These are phyloP conservation scores for Blastomyces parvus DNA, from an alignment of 2,329 filamentous ascomycete genomes.

Conservation along the genomic window DNA sequence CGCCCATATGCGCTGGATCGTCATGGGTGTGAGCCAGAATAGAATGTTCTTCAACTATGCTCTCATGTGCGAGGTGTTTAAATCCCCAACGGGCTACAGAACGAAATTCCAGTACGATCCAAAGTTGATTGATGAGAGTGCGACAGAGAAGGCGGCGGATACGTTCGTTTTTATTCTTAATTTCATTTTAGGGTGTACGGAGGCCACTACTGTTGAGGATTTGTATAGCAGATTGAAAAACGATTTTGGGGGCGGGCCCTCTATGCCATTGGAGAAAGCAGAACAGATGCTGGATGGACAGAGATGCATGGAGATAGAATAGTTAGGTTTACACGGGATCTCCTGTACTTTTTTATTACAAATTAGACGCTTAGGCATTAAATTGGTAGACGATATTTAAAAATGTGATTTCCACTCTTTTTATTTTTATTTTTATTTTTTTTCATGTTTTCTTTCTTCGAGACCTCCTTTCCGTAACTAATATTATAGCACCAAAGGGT, in stretches of 20 bases:
- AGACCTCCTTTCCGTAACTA: not conserved
- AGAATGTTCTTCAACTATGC: not conserved
- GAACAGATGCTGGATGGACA: not conserved
- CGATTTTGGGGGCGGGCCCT: not conserved
- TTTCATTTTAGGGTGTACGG: not conserved
- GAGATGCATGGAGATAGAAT: not conserved
- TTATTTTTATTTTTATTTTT: too few relatives aligned
- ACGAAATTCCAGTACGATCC: constrained; percentile 3
- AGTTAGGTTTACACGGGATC: too few relatives aligned
- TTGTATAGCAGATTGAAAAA: not conserved
- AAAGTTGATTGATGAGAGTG: not conserved
- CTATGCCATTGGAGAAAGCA: not conserved
- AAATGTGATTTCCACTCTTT: not conserved
- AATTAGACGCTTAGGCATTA: not conserved
- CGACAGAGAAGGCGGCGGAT: not conserved
- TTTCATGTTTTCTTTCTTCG: not conserved
- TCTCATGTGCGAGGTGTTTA: constrained; percentile 2
- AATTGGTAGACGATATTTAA: not conserved
- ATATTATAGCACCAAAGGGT: too few relatives aligned
- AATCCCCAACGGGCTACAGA: not conserved
- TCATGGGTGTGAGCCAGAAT: constrained; percentile 2
- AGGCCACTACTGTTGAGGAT: not conserved
- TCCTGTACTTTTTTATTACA: not conserved
- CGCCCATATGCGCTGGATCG: constrained; percentile 5
- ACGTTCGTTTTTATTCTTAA: not conserved